Evolutionary conservation across 2,329 filamentous ascomycete genomes (phyloP).

Genomic region (Hymenoscyphus salicellus): DNA sequence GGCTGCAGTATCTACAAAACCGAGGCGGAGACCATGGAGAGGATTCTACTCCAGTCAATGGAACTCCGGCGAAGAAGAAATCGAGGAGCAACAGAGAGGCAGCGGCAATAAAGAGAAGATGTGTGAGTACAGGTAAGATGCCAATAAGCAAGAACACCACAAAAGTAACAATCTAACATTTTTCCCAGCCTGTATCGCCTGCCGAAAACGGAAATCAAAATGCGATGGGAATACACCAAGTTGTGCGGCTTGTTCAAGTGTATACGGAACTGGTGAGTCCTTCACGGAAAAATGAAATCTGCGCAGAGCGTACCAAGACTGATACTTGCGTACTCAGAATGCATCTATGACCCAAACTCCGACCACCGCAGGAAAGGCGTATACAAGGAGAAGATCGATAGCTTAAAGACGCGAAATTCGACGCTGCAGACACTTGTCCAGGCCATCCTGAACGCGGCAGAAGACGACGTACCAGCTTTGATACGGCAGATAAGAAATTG

Average conservation of each 20-base stretch:
- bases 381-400: conserved; percentile 90
- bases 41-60: conserved; percentile 6
- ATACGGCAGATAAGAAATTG: conserved; percentile 86
- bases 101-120: conserved; percentile 59
- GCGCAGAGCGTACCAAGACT: neutral
- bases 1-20: conserved; percentile 15
- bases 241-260: conserved; percentile 92
- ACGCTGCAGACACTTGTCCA: conserved; percentile 91
- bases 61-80: conserved; percentile 30
- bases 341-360: conserved; percentile 92
- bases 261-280: conserved; percentile 66
- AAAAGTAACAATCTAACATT: too few relatives aligned
- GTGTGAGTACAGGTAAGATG: conserved; percentile 83
- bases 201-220: conserved; percentile 76
- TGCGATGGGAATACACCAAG: conserved; percentile 89
- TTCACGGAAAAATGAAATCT: neutral
- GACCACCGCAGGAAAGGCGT: conserved; percentile 96
- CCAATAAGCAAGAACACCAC: too few relatives aligned
- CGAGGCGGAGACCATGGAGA: conserved; percentile 14
- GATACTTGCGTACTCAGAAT: conserved; percentile 48
- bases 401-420: conserved; percentile 78
- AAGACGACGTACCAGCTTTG: conserved; percentile 78
- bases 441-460: conserved; percentile 84
- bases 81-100: conserved; percentile 33
- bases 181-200: conserved; percentile 81